Conservation (phyloP, 768 basidiomycete genomes). For the Mycena epipterygia region DNA sequence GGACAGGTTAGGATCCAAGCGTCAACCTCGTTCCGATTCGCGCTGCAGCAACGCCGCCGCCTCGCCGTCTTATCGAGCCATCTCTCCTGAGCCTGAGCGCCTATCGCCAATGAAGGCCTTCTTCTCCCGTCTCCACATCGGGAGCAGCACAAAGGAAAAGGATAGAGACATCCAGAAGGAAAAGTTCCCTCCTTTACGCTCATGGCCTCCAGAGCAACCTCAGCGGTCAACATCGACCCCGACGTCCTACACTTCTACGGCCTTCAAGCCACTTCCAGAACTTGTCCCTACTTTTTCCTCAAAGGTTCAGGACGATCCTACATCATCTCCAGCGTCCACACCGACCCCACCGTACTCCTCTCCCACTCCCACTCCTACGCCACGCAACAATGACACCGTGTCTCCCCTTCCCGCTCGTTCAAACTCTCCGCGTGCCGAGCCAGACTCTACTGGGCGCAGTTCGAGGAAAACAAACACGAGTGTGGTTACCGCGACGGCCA, state of each 20-base stretch:
- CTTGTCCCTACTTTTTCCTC: conserved; percentile 55
- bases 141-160: conserved; percentile 75
- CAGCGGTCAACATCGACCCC: conserved; percentile 57
- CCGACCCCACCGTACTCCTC: conserved; percentile 48
- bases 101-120: conserved; percentile 80
- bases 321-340: conserved; percentile 47
- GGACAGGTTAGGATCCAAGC: conserved; percentile 41
- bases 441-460: conserved; percentile 47
- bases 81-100: conserved; percentile 15
- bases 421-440: conserved; percentile 40
- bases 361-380: conserved; percentile 49
- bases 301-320: conserved; percentile 50
- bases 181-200: conserved; percentile 77
- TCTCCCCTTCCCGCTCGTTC: conserved; percentile 36
- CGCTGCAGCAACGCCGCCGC: not conserved
- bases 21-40: conserved; percentile 19
- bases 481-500: conserved; percentile 42
- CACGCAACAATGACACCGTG: conserved; percentile 35
- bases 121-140: conserved; percentile 80
- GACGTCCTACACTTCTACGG: conserved; percentile 52
- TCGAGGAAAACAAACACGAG: conserved; percentile 54
- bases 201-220: conserved; percentile 72
- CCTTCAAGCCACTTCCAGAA: conserved; percentile 83
- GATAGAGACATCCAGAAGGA: conserved; percentile 70
- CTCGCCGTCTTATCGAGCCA: conserved; percentile 14